Evolutionary conservation across 805 yeast genomes (phyloP).

Genomic region (Ogataea populi-albae): DNA sequence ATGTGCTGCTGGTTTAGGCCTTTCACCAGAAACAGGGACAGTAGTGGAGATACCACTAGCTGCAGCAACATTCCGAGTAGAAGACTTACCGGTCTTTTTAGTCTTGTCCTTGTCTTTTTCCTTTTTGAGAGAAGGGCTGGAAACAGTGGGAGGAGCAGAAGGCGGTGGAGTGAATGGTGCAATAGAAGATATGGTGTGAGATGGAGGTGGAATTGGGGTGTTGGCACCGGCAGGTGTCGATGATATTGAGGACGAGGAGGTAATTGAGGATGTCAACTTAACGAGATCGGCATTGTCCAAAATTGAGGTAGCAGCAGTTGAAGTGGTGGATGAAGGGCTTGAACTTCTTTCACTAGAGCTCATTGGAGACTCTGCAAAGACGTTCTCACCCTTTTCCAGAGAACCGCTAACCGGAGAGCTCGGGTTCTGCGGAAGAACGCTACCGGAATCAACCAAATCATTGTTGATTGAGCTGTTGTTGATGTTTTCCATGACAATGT

Average conservation of each 20-base stretch:
- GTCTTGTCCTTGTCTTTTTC: constrained; percentile 26
- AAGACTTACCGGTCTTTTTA: constrained; percentile 29
- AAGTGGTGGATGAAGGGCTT: constrained; percentile 42
- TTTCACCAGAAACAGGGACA: constrained; percentile 75
- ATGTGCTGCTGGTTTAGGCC: constrained; percentile 69
- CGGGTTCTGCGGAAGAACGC: constrained; percentile 3
- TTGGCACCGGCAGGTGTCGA: constrained; percentile 9
- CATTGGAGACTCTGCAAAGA: constrained; percentile 31
- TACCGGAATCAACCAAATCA: neutral
- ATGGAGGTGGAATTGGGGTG: constrained; percentile 3
- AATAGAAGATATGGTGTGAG: neutral
- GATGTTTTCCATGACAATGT: constrained; percentile 3
- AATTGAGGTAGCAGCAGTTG: constrained; percentile 31
- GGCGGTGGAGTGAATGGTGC: constrained; percentile 9
- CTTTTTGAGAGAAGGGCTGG: constrained; percentile 16
- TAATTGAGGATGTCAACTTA: constrained; percentile 13
- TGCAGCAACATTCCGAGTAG: constrained; percentile 44
- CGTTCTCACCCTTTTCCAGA: constrained; percentile 11
- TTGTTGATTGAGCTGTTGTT: neutral
- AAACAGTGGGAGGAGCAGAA: constrained; percentile 14
- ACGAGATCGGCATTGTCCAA: constrained; percentile 20
- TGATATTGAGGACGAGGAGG: constrained; percentile 13
- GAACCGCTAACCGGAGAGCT: neutral
- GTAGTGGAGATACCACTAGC: constrained; percentile 76
- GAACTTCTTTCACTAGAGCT: constrained; percentile 34